A percentile compares a stretch with the other conserved stretches of the same genome.
These are phyloP conservation scores for Epichloe hybrida DNA, from an alignment of 2,329 filamentous ascomycete species.

Conservation along the genomic window DNA sequence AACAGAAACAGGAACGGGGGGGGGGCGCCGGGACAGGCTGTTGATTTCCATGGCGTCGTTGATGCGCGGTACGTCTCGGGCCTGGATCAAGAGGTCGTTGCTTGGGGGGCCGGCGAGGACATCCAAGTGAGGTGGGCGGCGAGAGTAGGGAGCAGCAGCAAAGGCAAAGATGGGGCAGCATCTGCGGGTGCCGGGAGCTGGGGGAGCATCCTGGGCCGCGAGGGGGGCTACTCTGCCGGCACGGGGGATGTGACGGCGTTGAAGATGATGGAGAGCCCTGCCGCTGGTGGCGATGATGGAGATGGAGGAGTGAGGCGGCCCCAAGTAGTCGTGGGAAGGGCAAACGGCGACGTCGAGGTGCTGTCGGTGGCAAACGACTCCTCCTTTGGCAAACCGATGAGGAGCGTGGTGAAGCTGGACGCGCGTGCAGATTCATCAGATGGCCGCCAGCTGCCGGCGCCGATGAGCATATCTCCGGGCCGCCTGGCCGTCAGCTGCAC, in stretches of 20 bases:
- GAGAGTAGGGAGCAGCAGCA: conserved; percentile 9
- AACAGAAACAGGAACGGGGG: conserved; percentile 6
- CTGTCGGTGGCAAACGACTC: conserved; percentile 24
- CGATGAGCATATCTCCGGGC: conserved; percentile 6
- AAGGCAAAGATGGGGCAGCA: background rate
- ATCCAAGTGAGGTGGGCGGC: conserved; percentile 29
- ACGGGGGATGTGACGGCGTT: conserved; percentile 37
- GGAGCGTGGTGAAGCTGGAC: conserved; percentile 10
- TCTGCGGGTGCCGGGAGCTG: conserved; percentile 17
- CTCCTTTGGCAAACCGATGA: conserved; percentile 14
- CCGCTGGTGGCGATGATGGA: conserved; percentile 5
- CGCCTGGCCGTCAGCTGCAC: conserved; percentile 19
- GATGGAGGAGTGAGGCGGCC: conserved; percentile 6
- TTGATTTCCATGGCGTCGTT: conserved; percentile 32
- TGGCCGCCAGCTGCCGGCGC: background rate
- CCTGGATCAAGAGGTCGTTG: conserved; percentile 30
- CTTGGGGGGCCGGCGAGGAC: conserved; percentile 37
- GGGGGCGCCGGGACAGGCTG: conserved; percentile 20
- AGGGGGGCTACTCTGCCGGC: conserved; percentile 27
- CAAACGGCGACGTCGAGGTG: conserved; percentile 34
- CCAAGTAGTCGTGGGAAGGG: conserved; percentile 32
- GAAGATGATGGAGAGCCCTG: conserved; percentile 25
- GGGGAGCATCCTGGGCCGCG: conserved; percentile 23
- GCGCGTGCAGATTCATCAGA: background rate
- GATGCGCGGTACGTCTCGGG: conserved; percentile 27